Percentiles rank a stretch among this genome's conserved stretches.
Conservation (phyloP, 2,329 filamentous ascomycete genomes). For the Cercospora sojina region DNA sequence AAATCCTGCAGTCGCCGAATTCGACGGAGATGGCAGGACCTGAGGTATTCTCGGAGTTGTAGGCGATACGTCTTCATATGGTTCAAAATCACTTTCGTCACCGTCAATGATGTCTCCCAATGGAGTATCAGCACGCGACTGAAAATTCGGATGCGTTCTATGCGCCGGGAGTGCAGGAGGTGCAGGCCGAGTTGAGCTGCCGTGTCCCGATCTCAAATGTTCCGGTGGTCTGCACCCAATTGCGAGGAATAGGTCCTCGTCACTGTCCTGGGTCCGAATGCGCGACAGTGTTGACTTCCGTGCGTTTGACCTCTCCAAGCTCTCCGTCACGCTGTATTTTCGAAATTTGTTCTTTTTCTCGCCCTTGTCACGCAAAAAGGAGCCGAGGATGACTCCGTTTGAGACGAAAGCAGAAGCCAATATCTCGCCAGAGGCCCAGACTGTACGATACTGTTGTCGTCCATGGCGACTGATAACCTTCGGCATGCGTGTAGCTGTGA, state of each 20-base stretch:
- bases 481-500: conserved; percentile 79
- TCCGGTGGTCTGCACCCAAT: conserved; percentile 68
- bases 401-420: conserved; percentile 83
- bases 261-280: conserved; percentile 76
- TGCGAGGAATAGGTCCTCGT: conserved; percentile 82
- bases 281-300: conserved; percentile 62
- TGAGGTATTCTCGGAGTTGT: conserved; percentile 13
- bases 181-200: conserved; percentile 39
- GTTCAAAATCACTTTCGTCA: conserved; percentile 19
- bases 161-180: conserved; percentile 43
- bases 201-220: conserved; percentile 41
- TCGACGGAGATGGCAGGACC: conserved; percentile 23
- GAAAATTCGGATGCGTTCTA: not conserved
- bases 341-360: conserved; percentile 86
- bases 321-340: conserved; percentile 52
- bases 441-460: conserved; percentile 80
- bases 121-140: not conserved
- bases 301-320: conserved; percentile 56
- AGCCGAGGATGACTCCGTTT: conserved; percentile 86
- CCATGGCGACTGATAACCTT: conserved; percentile 70
- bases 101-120: conserved; percentile 20
- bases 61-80: conserved; percentile 7
- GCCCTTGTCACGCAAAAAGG: conserved; percentile 86
- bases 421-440: conserved; percentile 86
- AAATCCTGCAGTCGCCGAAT: conserved; percentile 61